Evolutionary conservation across 495 filamentous ascomycete species (phyloP), one percentile per base, ranked within the genome.

Genomic region (Baudoinia panamericana): DNA sequence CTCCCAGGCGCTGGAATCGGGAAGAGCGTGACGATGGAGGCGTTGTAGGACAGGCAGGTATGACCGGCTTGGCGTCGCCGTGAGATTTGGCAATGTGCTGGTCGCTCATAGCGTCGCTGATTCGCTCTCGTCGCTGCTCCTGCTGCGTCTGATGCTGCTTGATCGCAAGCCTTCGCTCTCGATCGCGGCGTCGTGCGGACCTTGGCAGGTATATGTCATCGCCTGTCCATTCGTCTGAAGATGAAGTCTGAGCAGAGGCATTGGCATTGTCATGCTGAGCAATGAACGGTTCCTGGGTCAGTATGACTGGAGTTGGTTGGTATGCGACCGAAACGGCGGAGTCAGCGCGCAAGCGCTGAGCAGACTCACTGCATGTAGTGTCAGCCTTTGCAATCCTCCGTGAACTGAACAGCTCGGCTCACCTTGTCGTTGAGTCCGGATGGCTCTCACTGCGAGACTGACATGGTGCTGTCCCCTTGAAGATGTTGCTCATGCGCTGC

Each of bases 151-250:
- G n/a, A 12, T 17, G 36, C 24, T 39, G 5, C 18, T 24, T 37
- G 4, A 13, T 4, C 19, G 7, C 20, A n/a, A 45, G 20, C 12
- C 42, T 4, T 20, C 31, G 32, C 17, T 30, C 9, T 1, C 36
- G 16, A 17, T 40, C 10, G 8, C 24, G 26, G 15, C 29, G 36
- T 2, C 43, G 35, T 2, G 36, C 36, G 8, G 45, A 42, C 5
- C 39, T 30, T n/a, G 39, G 39, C 3, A 42, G n/a, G 45, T 43
- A 48, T 11, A 43, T 39, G 10, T 48, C 45, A 28, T 48, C 45
- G 30, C 27, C 38, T 5, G 39, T 48, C 38, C 39, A 48, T 9
- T 34, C 29, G 4, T 43, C 45, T 4, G 45, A 36, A 3, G 45
- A 48, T 1, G 30, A 15, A 12, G 11, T 24, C 13, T n/a, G 9